A percentile compares a stretch with the other conserved stretches of the same genome.
phyloP scores from a whole-genome alignment of 2,329 filamentous ascomycete genomes.

The Hirsutella minnesotensis region DNA sequence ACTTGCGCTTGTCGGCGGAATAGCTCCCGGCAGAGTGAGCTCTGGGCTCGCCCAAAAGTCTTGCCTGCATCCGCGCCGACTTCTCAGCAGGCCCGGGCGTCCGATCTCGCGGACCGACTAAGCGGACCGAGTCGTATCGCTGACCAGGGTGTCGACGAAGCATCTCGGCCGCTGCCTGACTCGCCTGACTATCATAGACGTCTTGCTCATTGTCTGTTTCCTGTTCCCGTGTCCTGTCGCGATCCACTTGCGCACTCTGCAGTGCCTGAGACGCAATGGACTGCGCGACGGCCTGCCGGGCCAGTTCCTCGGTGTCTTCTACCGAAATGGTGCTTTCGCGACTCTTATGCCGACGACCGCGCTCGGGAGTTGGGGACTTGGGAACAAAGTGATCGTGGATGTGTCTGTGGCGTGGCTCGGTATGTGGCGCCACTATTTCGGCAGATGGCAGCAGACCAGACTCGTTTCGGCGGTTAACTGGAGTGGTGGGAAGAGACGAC shows the following conservation, averaged over 20 bases:
- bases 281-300: constrained; percentile 37
- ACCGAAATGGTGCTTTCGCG: constrained; percentile 79
- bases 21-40: constrained; percentile 30
- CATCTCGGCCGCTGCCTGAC: constrained; percentile 65
- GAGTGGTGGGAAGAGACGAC: constrained; percentile 74
- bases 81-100: constrained; percentile 31
- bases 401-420: constrained; percentile 40
- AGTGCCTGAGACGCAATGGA: constrained; percentile 13
- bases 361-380: constrained; percentile 29
- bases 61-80: constrained; percentile 37
- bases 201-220: constrained; percentile 18
- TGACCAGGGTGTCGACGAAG: constrained; percentile 47
- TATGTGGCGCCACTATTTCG: constrained; percentile 45
- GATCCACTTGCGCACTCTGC: constrained; percentile 15
- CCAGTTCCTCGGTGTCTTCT: constrained; percentile 46
- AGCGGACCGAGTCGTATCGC: constrained; percentile 37
- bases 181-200: constrained; percentile 58
- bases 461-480: constrained; percentile 40
- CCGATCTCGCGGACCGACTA: constrained; percentile 29
- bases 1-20: constrained; percentile 40
- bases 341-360: constrained; percentile 49
- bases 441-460: constrained; percentile 48
- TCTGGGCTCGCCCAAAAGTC: constrained; percentile 34
- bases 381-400: constrained; percentile 26
- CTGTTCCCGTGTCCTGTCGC: constrained; percentile 4